Evolutionary conservation across 192 early-diverging fungal genomes (phyloP).

Genomic region (Coemansia sp.): DNA sequence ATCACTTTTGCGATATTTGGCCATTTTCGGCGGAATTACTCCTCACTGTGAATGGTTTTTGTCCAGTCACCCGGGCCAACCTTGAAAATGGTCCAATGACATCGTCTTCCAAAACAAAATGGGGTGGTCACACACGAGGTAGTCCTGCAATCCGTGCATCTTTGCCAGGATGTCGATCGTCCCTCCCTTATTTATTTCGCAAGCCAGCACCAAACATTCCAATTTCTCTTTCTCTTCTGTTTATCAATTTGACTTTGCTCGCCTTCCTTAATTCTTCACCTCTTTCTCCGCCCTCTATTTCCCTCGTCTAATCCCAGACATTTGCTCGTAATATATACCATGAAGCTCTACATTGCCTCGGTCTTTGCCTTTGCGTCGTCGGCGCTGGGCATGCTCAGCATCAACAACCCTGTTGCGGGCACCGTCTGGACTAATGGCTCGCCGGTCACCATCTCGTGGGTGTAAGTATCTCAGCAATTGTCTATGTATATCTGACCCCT

Average conservation of each 20-base stretch:
- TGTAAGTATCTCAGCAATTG: slow-evolving; percentile 29
- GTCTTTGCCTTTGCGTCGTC: slow-evolving; percentile 31
- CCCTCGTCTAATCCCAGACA: slow-evolving; percentile 7
- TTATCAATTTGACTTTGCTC: background rate
- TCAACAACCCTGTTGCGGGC: slow-evolving; percentile 44
- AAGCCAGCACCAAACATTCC: background rate
- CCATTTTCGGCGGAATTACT: background rate
- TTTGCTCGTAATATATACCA: slow-evolving; percentile 10
- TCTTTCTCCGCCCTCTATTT: slow-evolving; percentile 1
- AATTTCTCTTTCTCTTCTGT: slow-evolving; percentile 1
- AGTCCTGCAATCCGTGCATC: background rate
- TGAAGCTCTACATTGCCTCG: slow-evolving; percentile 38
- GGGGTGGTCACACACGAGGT: background rate
- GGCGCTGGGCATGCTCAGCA: slow-evolving; percentile 33
- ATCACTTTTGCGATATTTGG: background rate
- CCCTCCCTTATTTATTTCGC: background rate
- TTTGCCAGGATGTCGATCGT: background rate
- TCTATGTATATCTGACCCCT: background rate
- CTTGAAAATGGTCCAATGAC: background rate
- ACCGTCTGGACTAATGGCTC: slow-evolving; percentile 28
- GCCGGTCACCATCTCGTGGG: slow-evolving; percentile 38
- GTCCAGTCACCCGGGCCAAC: background rate
- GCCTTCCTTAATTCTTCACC: background rate
- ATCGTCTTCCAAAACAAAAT: no score
- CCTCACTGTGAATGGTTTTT: background rate